phyloP scores from a whole-genome alignment of 345 rosid species.

The thale cress (Arabidopsis thaliana) region TAIR10.1 NC_003071.7:12830001-12830500 shows the following conservation, averaged over 20 bases:
- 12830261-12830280: constrained; percentile 36
- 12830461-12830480: background rate
- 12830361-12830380: constrained; percentile 6
- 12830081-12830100: constrained; percentile 11
- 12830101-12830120: constrained; percentile 45
- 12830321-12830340: background rate
- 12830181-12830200: constrained; percentile 23
- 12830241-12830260: constrained; percentile 35
- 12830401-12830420: constrained; percentile 20
- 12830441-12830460: background rate
- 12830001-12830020: background rate
- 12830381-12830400: constrained; percentile 1
- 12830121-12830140: constrained; percentile 37
- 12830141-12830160: constrained; percentile 39
- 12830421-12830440: background rate
- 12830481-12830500: background rate
- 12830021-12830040: constrained; percentile 21
- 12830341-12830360: background rate
- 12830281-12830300: constrained; percentile 24
- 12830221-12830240: constrained; percentile 47
- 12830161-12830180: constrained; percentile 12
- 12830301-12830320: background rate
- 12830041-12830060: constrained; percentile 41
- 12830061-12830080: constrained; percentile 44
- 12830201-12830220: constrained; percentile 46